phyloP scores from a whole-genome alignment of 2,329 filamentous ascomycete species.

The Colletotrichum lentis region DNA sequence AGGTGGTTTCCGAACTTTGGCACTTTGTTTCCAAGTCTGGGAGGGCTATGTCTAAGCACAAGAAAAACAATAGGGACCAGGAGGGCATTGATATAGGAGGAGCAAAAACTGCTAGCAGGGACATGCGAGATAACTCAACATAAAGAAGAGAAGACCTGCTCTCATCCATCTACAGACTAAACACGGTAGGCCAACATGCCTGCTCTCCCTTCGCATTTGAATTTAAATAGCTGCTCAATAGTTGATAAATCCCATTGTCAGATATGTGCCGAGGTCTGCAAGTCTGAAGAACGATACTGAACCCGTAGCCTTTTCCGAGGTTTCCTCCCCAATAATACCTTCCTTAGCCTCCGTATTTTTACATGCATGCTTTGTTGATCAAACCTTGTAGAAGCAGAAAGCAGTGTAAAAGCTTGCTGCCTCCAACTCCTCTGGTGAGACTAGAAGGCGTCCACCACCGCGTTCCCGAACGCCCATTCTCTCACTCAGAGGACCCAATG shows the following conservation, averaged over 20 bases:
- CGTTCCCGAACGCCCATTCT: constrained; percentile 92
- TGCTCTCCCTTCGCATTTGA: not conserved
- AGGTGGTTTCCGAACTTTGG: too few species aligned
- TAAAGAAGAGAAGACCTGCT: too few species aligned
- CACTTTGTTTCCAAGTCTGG: too few species aligned
- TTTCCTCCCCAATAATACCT: not conserved
- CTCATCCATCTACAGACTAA: not conserved
- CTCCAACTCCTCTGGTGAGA: constrained; percentile 89
- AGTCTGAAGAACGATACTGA: not conserved
- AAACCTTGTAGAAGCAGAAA: constrained; percentile 97
- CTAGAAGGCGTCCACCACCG: constrained; percentile 70
- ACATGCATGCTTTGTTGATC: constrained; percentile 37
- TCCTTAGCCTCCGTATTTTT: not conserved
- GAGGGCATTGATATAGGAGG: too few species aligned
- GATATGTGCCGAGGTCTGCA: not conserved
- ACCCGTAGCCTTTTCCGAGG: not conserved
- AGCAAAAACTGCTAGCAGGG: too few species aligned
- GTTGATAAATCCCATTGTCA: too few species aligned
- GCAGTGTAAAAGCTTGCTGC: constrained; percentile 91
- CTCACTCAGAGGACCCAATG: constrained; percentile 85
- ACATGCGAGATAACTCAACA: too few species aligned
- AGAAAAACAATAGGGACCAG: too few species aligned
- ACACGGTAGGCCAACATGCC: not conserved
- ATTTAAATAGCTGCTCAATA: not conserved
- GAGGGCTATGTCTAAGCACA: too few species aligned